Evolutionary conservation across 257 asterid genomes (phyloP).

Genomic region (Jasminum sambac): DNA sequence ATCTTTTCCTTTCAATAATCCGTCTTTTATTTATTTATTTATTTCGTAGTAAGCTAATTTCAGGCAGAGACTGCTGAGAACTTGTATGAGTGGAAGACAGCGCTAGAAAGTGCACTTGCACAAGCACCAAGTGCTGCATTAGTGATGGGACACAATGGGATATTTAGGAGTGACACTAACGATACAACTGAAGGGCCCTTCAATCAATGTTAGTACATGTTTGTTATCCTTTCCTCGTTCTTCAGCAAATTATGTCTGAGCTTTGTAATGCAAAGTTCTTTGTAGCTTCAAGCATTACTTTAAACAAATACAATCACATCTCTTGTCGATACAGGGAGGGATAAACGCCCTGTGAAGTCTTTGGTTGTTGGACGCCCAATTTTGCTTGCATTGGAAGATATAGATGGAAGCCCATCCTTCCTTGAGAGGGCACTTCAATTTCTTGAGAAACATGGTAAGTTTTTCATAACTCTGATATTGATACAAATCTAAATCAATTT

Average conservation of each 20-base stretch:
- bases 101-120: slow-evolving; percentile 85
- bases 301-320: slow-evolving; percentile 13
- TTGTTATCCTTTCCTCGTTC: slow-evolving; percentile 15
- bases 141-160: slow-evolving; percentile 90
- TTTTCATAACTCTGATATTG: slow-evolving; percentile 39
- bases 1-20: neutral
- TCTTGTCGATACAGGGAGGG: slow-evolving; percentile 69
- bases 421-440: slow-evolving; percentile 49
- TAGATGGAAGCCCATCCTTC: slow-evolving; percentile 90
- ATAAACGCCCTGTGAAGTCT: slow-evolving; percentile 80
- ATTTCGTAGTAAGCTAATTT: slow-evolving; percentile 20
- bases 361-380: slow-evolving; percentile 95
- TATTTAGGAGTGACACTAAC: slow-evolving; percentile 68
- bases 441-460: slow-evolving; percentile 78
- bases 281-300: neutral
- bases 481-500: slow-evolving; percentile 1
- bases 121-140: slow-evolving; percentile 93
- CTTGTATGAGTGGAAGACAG: slow-evolving; percentile 91
- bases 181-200: slow-evolving; percentile 75
- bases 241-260: slow-evolving; percentile 4
- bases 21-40: neutral
- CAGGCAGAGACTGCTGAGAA: slow-evolving; percentile 91
- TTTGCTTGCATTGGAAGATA: slow-evolving; percentile 88
- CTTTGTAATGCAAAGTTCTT: slow-evolving; percentile 11
- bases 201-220: slow-evolving; percentile 63